phyloP scores from a whole-genome alignment of 352 stramenopile genomes.

The Phytophthora europaea region DNA sequence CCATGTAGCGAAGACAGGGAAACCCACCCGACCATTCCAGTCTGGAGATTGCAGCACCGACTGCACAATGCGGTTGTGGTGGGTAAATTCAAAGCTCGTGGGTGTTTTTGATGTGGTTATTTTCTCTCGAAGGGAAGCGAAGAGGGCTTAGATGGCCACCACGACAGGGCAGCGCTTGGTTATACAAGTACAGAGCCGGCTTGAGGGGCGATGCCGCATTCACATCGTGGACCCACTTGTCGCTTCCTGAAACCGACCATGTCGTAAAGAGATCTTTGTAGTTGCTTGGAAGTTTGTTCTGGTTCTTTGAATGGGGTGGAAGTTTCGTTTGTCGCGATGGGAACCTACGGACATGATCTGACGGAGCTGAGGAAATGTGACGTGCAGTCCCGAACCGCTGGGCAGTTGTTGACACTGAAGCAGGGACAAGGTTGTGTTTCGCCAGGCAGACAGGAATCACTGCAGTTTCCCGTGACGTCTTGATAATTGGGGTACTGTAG shows the following conservation, averaged over 20 bases:
- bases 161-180: background rate
- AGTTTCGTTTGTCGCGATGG: background rate
- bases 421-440: background rate
- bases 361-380: background rate
- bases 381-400: background rate
- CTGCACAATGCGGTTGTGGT: background rate
- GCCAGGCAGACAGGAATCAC: background rate
- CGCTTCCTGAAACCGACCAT: conserved; percentile 17
- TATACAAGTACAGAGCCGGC: conserved; percentile 2
- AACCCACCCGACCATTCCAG: background rate
- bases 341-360: background rate
- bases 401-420: background rate
- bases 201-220: conserved; percentile 23
- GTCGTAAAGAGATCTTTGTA: conserved; percentile 16
- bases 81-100: background rate
- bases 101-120: background rate
- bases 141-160: conserved; percentile 12
- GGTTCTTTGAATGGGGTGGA: background rate
- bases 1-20: background rate
- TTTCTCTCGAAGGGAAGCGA: background rate
- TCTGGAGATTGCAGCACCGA: background rate
- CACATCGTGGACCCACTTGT: conserved; percentile 25
- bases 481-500: conserved; percentile 9
- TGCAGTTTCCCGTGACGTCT: background rate
- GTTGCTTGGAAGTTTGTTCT: conserved; percentile 10